Percentiles rank a stretch among this genome's conserved stretches.
Conservation (phyloP, 2,329 filamentous ascomycete genomes). For the Nemania sp. region DNA sequence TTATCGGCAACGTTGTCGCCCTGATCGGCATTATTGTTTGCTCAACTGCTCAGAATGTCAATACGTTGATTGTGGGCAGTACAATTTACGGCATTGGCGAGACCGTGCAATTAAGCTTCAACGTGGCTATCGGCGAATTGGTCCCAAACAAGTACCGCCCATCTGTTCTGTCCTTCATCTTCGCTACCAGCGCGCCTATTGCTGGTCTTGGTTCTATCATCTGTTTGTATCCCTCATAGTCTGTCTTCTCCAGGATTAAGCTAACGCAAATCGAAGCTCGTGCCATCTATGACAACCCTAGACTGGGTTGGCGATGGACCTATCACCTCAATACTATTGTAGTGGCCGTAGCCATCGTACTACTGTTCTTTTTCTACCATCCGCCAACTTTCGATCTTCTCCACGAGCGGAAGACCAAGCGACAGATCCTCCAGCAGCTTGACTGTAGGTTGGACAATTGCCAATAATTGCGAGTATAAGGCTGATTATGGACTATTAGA, state of each 20-base stretch:
- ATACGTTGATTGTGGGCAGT: slow-evolving; percentile 43
- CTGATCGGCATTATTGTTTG: slow-evolving; percentile 44
- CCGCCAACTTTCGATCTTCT: slow-evolving; percentile 46
- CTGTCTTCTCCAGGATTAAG: neutral
- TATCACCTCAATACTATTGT: slow-evolving; percentile 48
- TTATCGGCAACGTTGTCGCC: slow-evolving; percentile 42
- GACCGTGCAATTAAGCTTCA: slow-evolving; percentile 44
- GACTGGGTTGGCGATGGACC: slow-evolving; percentile 46
- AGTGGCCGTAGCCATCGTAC: slow-evolving; percentile 40
- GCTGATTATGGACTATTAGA: too few relatives aligned
- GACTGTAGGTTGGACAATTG: too few relatives aligned
- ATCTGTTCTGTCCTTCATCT: slow-evolving; percentile 40
- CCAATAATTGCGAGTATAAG: too few relatives aligned
- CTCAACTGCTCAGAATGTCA: slow-evolving; percentile 41
- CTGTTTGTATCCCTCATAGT: slow-evolving; percentile 28
- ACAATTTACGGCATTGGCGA: slow-evolving; percentile 43
- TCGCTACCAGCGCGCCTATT: slow-evolving; percentile 41
- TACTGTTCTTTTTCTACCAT: slow-evolving; percentile 46
- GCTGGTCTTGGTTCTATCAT: slow-evolving; percentile 43
- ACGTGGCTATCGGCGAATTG: slow-evolving; percentile 45
- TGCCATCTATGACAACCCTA: slow-evolving; percentile 41
- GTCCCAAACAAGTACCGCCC: slow-evolving; percentile 49
- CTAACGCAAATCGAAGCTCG: slow-evolving; percentile 32
- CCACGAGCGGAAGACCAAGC: slow-evolving; percentile 44
- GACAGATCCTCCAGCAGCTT: slow-evolving; percentile 40